A percentile compares a stretch with the other conserved stretches of the same genome.
Conservation (phyloP, 1,284 basidiomycete species). For the Ceratobasidium theobromae region DNA sequence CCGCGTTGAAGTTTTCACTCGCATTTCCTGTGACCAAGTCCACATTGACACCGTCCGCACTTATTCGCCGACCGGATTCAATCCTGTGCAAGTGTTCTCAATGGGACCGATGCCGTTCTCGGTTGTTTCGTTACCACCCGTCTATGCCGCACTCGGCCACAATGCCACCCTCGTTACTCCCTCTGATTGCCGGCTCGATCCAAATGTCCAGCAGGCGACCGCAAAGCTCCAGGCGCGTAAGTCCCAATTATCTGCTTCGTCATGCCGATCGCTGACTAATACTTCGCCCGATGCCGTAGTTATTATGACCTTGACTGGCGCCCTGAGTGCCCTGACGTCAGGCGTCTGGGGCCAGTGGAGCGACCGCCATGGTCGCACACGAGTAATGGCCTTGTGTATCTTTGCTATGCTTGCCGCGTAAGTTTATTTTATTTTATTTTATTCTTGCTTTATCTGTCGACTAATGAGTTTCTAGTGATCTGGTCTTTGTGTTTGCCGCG, state of each 20-base stretch:
- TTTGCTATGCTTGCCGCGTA: conserved; percentile 76
- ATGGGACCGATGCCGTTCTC: no score
- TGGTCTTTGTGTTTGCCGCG: conserved; percentile 76
- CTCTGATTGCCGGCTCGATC: conserved; percentile 59
- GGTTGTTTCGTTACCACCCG: no score
- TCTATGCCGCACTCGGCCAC: conserved; percentile 1
- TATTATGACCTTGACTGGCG: conserved; percentile 73
- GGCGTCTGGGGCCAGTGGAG: conserved; percentile 87
- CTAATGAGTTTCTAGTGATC: conserved; percentile 55
- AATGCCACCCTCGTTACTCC: conserved; percentile 43
- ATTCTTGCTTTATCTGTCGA: conserved; percentile 35
- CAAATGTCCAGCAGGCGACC: conserved; percentile 65
- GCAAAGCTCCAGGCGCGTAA: conserved; percentile 64
- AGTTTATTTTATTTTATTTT: conserved; percentile 40
- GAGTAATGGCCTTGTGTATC: conserved; percentile 69
- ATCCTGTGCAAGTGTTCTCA: conserved; percentile 13
- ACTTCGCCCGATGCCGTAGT: conserved; percentile 31
- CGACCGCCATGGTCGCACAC: conserved; percentile 74
- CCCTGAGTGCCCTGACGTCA: conserved; percentile 71
- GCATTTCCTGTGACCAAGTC: conserved; percentile 64
- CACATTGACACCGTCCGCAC: conserved; percentile 43
- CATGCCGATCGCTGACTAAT: conserved; percentile 12
- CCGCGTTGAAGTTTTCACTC: conserved; percentile 74
- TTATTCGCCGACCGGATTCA: neutral
- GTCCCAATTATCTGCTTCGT: neutral